These are phyloP conservation scores for Cystobasidium tubakii DNA, from an alignment of 768 basidiomycete species.

Conservation along the genomic window DNA sequence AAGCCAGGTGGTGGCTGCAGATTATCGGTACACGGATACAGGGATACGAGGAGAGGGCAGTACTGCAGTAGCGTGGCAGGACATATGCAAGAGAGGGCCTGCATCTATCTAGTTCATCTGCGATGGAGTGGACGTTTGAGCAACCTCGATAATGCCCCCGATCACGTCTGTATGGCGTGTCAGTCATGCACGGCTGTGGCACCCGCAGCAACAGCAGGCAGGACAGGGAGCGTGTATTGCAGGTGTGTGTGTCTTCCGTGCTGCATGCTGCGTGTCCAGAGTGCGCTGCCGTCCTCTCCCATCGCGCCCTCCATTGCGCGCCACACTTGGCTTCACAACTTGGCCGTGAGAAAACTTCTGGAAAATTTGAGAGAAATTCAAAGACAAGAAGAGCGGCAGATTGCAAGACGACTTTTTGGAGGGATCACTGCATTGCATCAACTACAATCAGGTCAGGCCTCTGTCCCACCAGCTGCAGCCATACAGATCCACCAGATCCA, in stretches of 20 bases:
- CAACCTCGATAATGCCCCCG: background rate
- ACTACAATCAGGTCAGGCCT: too few relatives aligned
- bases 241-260: background rate
- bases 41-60: too few relatives aligned
- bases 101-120: too few relatives aligned
- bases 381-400: background rate
- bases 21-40: too few relatives aligned
- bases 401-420: too few relatives aligned
- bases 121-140: too few relatives aligned
- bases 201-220: background rate
- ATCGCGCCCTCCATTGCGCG: background rate
- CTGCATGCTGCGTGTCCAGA: background rate
- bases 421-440: too few relatives aligned
- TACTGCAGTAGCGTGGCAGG: too few relatives aligned
- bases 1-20: too few relatives aligned
- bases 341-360: too few relatives aligned
- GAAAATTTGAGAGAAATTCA: slow-evolving; percentile 1
- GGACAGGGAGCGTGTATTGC: background rate
- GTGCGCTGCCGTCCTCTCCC: background rate
- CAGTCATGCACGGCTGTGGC: background rate
- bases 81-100: too few relatives aligned
- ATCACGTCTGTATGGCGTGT: background rate
- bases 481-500: background rate
- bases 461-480: background rate
- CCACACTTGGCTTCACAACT: too few relatives aligned